These are phyloP conservation scores for Hygrophila difformis DNA, from an alignment of 257 asterid genomes.

Conservation along the genomic window DNA sequence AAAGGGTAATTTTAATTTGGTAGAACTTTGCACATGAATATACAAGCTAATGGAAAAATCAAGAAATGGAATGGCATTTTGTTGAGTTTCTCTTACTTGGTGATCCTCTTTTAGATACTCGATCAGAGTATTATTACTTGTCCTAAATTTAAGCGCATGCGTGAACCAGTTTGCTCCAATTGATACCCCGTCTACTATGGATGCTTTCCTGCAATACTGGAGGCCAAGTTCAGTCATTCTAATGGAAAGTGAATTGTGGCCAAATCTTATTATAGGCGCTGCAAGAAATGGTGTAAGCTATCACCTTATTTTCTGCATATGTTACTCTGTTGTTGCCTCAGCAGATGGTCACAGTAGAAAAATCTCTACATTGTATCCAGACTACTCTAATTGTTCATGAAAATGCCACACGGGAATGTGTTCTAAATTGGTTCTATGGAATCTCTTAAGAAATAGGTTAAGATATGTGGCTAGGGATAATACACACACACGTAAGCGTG, in stretches of 20 bases:
- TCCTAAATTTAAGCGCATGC: slow-evolving; percentile 8
- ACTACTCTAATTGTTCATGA: not conserved
- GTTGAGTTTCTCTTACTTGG: slow-evolving; percentile 2
- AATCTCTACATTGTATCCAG: slow-evolving; percentile 6
- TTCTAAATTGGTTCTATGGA: slow-evolving; percentile 3
- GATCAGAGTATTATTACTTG: not conserved
- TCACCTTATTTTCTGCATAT: slow-evolving; percentile 6
- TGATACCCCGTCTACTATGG: slow-evolving; percentile 71
- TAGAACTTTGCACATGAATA: too few species aligned
- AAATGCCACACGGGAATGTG: slow-evolving; percentile 6
- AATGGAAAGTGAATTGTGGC: slow-evolving; percentile 92
- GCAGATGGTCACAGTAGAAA: not conserved
- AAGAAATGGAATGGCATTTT: slow-evolving; percentile 1
- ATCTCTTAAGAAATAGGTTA: not conserved
- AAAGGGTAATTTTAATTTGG: not conserved
- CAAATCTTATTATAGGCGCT: slow-evolving; percentile 80
- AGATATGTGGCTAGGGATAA: too few species aligned
- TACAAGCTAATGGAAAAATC: not conserved
- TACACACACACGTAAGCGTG: too few species aligned
- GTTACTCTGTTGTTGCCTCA: not conserved
- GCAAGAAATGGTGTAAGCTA: slow-evolving; percentile 53
- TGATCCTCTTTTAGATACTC: slow-evolving; percentile 5
- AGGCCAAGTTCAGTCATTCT: slow-evolving; percentile 72
- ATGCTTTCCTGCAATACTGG: slow-evolving; percentile 76
- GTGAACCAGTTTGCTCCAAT: slow-evolving; percentile 82